phyloP scores from a whole-genome alignment of 1,284 basidiomycete genomes.

The Ceratorhiza oryzae-sativae region DNA sequence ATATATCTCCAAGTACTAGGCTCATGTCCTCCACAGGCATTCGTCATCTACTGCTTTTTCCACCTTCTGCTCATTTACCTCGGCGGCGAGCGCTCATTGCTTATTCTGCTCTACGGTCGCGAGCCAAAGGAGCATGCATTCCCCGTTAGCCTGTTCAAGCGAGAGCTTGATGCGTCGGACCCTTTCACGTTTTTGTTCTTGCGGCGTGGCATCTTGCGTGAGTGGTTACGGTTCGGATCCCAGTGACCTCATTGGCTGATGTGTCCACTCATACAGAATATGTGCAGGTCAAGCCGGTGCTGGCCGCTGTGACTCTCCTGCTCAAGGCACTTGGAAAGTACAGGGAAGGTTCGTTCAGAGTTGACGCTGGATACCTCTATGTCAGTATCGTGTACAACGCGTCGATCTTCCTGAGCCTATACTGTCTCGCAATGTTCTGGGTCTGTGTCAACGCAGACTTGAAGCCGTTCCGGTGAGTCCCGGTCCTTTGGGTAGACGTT shows the following conservation, averaged over 20 bases:
- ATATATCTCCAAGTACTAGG: background rate
- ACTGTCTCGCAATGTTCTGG: slow-evolving; percentile 96
- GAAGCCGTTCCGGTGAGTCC: slow-evolving; percentile 77
- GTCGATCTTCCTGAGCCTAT: slow-evolving; percentile 67
- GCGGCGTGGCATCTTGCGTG: slow-evolving; percentile 94
- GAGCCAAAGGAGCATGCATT: slow-evolving; percentile 87
- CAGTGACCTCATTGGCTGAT: slow-evolving; percentile 5
- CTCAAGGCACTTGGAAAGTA: slow-evolving; percentile 89
- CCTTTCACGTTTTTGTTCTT: slow-evolving; percentile 93
- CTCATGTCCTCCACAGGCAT: slow-evolving; percentile 64
- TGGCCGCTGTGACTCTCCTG: slow-evolving; percentile 84
- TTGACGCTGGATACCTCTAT: slow-evolving; percentile 90
- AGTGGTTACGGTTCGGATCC: slow-evolving; percentile 49
- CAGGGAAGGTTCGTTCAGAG: slow-evolving; percentile 86
- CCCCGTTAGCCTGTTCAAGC: slow-evolving; percentile 78
- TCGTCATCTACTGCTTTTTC: slow-evolving; percentile 96
- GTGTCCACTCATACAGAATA: slow-evolving; percentile 71
- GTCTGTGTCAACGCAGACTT: slow-evolving; percentile 85
- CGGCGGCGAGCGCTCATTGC: slow-evolving; percentile 90
- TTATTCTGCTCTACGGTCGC: slow-evolving; percentile 90
- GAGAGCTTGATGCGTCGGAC: slow-evolving; percentile 87
- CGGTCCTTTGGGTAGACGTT: too few species aligned
- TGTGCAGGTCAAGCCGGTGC: slow-evolving; percentile 92
- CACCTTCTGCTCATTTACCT: slow-evolving; percentile 84
- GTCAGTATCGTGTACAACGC: slow-evolving; percentile 78